Percentiles rank a stretch among this genome's conserved stretches.
phyloP scores from a whole-genome alignment of 2,329 filamentous ascomycete genomes.

The Sporothrix inflata region DNA sequence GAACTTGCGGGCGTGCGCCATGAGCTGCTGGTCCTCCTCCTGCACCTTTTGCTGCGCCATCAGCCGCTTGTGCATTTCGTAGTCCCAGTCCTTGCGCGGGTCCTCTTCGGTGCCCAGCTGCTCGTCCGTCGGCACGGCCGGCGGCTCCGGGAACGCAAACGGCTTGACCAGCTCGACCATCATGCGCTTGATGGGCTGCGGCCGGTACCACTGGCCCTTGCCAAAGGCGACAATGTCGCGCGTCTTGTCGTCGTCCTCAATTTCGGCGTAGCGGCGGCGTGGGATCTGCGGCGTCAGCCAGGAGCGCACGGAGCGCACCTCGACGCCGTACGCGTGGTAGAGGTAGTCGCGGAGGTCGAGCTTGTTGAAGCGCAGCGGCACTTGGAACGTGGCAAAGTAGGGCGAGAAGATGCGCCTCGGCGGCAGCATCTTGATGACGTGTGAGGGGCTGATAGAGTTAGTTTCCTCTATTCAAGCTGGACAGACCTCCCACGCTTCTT shows the following conservation, averaged over 20 bases:
- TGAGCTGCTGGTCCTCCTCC: slow-evolving; percentile 41
- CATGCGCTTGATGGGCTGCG: slow-evolving; percentile 84
- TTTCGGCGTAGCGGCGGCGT: slow-evolving; percentile 56
- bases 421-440: slow-evolving; percentile 77
- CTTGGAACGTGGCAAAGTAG: slow-evolving; percentile 84
- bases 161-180: slow-evolving; percentile 85
- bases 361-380: slow-evolving; percentile 92
- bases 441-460: slow-evolving; percentile 66
- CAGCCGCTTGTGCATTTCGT: slow-evolving; percentile 53
- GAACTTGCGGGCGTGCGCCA: slow-evolving; percentile 29
- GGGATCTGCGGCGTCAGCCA: slow-evolving; percentile 71
- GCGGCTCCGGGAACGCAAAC: slow-evolving; percentile 82
- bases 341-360: slow-evolving; percentile 96
- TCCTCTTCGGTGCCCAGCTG: slow-evolving; percentile 32
- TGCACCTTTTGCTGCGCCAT: slow-evolving; percentile 34
- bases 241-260: slow-evolving; percentile 35
- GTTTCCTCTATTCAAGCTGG: neutral
- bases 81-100: slow-evolving; percentile 60
- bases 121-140: slow-evolving; percentile 53
- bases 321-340: slow-evolving; percentile 79
- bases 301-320: slow-evolving; percentile 73
- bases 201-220: slow-evolving; percentile 66
- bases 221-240: slow-evolving; percentile 7
- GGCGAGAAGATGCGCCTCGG: slow-evolving; percentile 70
- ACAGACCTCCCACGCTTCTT: neutral